Evolutionary conservation across 1,284 basidiomycete genomes (phyloP), one percentile per base, ranked within the genome.

Genomic region (Agaricales sp.): DNA sequence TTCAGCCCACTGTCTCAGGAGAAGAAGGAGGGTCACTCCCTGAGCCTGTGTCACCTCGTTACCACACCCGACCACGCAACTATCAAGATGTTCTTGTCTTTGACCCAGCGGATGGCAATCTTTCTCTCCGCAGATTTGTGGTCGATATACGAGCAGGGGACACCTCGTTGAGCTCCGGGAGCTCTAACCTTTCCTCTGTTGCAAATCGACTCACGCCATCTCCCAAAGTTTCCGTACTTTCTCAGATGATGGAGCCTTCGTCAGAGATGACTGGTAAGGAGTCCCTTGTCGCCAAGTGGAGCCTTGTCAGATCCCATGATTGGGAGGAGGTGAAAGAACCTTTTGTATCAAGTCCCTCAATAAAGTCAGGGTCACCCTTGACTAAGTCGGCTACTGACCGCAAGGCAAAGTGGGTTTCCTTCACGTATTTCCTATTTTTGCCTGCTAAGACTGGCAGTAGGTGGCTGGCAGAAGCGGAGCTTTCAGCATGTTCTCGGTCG

Each of bases 391-490:
- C n/a, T n/a, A n/a, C n/a, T n/a, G 14, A 55, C 56, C 30, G 51
- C 52, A 35, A 41, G 41, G 48, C 30, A 12, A 26, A 69, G 68
- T 68, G 55, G 51, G 62, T 58, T 50, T 60, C 51, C 14, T 52
- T 48, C 8, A 11, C 16, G 18, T 20, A 18, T 48, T 21, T 43
- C 39, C 26, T 46, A 48, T 43, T 41, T 47, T 30, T 45, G 19
- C 16, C 23, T 20, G 1, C 35, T 25, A n/a, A 38, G 22, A 43
- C 53, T 16, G 23, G 45, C 22, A 48, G 2, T 53, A 87, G 83
- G 52, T 82, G 74, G 66, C 70, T 91, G 1, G 74, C 87, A 0
- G 78, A 83, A 43, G 87, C 86, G 1, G 91, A 94, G 59, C 73
- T 93, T 13, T 85, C 85, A 44, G 90, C 87, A 0, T 78, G 68